Base-by-base conservation (phyloP, 2,329 filamentous ascomycete genomes). In the Emmonsiellopsis sp. region DNA sequence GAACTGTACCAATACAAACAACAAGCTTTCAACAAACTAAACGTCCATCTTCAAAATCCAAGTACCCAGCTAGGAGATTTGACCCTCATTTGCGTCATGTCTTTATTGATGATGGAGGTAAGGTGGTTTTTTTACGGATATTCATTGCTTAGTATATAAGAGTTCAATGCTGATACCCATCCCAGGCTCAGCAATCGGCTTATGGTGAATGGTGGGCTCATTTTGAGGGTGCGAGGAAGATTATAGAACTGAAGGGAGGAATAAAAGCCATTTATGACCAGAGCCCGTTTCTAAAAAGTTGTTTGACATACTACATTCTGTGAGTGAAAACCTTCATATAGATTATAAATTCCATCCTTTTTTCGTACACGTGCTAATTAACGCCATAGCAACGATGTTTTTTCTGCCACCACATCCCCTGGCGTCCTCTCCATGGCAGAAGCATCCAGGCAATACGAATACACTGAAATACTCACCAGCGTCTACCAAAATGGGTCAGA, bases 201-300 rank as follows among this genome's bases (percentile, higher is more conserved):
- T 50, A 47, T 17, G 57, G 56, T 13, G 46, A 49, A 37, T 59
- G 57, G 57, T 46, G 40, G 42, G 50, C 60, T n/a, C 60, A 62
- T 54, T 55, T 59, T 43, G 52, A 60, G 50, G 60, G 58, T 3
- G 52, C 59, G 31, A 52, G 46, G 31, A 58, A 53, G 44, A 61
- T 62, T 40, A 56, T 62, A 27, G 31, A 54, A 32, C 48, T 62
- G 21, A 55, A 55, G 46, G 60, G 59, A 13, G 60, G 60, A 2
- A 39, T 61, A 33, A 43, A 39, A 27, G 37, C 53, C 7, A 43
- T 61, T 9, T 52, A 39, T 14, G n/a, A 45, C 2, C 52, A 52
- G 32, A 52, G 21, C n/a, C 49, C 56, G 6, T 37, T 6, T 31
- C 27, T 56, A 6, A 53, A 48, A 13, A 42, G 36, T n/a, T 36